Base-by-base conservation (phyloP, 2,329 filamentous ascomycete species). In the Raffaelea arxii region DNA sequence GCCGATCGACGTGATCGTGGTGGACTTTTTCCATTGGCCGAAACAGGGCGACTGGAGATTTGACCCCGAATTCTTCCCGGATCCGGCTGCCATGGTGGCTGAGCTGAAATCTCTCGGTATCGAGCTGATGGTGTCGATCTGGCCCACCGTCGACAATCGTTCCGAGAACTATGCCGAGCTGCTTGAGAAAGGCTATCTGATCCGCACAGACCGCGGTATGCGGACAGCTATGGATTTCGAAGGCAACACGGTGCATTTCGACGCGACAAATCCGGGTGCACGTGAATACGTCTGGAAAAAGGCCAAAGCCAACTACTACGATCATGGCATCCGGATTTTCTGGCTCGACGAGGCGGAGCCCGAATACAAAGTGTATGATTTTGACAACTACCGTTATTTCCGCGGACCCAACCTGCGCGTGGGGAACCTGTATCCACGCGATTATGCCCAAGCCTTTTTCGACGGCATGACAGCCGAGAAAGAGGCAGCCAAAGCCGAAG, bases 341-440 rank as follows among this genome's bases (percentile, higher is more conserved):
- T 84, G 81, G 80, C 69, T 84, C 0, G 81, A 85, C 53, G 80
- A 84, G 57, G 80, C 80, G 0, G 80, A 84, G 54, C 80, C 80
- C 0, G 80, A 84, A 56, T 84, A 82, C 54, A 67, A 62, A 0
- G 67, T 69, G 11, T 84, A 84, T 57, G 78, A 84, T 56, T 84
- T 82, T 55, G 80, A 84, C 47, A 77, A 77, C 52, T 84, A 78
- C 57, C 72, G 78, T 18, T 82, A 82, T 59, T 66, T 75, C 50
- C 61, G 63, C 1, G 77, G 78, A 0, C 63, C 72, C 3, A 74
- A 77, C 48, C 52, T 62, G 3, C 52, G 56, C 1, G 51, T 82
- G 32, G 79, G 79, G 0, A 83, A 83, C 52, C 69, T 77, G 42
- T 82, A 73, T 50, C 79, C 80, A 0, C 60, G 64, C 1, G 70